Base-by-base conservation (phyloP, 2,329 filamentous ascomycete species). In the Colletotrichum spinosum region DNA sequence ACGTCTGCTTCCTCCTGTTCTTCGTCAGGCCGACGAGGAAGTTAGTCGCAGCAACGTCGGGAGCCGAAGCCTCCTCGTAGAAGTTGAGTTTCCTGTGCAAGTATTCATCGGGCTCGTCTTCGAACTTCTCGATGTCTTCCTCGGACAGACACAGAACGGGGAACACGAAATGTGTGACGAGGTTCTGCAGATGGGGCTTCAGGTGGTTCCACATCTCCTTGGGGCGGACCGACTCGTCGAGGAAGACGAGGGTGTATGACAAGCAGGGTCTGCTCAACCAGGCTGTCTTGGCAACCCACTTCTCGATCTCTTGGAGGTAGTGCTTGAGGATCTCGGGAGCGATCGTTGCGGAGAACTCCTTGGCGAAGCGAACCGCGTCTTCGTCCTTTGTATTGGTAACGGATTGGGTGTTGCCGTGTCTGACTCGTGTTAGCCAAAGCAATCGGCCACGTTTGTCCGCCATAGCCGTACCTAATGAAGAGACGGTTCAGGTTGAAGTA, bases 401-500 rank as follows among this genome's bases (percentile, higher is more conserved):
- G 92, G 92, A 68, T 45, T 69, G 67, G 11, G 67, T 67, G 81
- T 97, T 98, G 66, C 96, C 96, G 74, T 99, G 97, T 79, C 94
- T 96, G 70, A 9, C 33, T 41, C 8, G 50, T 17, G 69, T 79
- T 69, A 79, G 75, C 54, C 15, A 61, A 42, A 67, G 51, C 52
- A 8, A 60, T 34, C 11, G 11, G 38, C 2, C 13, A n/a, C 6
- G 37, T 10, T 38, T 4, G 2, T 35, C 37, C n/a, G 11, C 25
- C 35, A 17, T 15, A 13, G 12, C 35, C 85, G 67, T 81, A 95
- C 92, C 93, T 88, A 71, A 98, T 94, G 75, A 96, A 99, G 15
- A 99, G 87, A 68, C 96, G 88, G 81, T 99, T 99, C 72, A 99
- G 81, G 79, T 98, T 98, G 74, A 96, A 97, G 79, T 97, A 99